Conservation (phyloP, 2,329 filamentous ascomycete species). For the Aspergillus phoenicis region DNA sequence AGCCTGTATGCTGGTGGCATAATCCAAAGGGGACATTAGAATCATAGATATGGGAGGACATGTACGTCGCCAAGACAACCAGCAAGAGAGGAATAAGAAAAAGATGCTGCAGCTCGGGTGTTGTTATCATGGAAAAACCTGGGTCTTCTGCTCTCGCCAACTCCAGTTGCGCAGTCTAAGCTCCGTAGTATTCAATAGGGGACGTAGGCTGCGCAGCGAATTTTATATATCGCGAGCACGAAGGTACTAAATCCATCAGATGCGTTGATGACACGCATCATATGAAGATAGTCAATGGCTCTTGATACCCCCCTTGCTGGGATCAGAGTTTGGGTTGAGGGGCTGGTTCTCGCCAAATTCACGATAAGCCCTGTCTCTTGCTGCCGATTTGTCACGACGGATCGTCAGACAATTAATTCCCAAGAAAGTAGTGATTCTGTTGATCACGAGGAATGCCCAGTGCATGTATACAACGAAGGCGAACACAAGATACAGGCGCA, state of each 20-base stretch:
- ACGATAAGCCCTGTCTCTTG: conserved; percentile 40
- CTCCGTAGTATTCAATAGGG: background rate
- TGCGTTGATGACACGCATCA: background rate
- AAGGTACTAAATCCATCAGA: no score
- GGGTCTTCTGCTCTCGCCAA: background rate
- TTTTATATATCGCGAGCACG: background rate
- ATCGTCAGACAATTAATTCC: conserved; percentile 96
- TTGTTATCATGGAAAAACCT: background rate
- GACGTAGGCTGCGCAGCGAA: background rate
- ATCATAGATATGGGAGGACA: conserved; percentile 14
- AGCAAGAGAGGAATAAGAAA: background rate
- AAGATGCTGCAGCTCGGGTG: background rate
- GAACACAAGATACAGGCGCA: conserved; percentile 82
- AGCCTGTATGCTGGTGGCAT: conserved; percentile 14
- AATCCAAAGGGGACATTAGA: conserved; percentile 18
- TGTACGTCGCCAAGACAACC: conserved; percentile 4
- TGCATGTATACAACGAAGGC: conserved; percentile 83
- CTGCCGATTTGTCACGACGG: conserved; percentile 39
- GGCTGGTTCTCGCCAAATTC: conserved; percentile 33
- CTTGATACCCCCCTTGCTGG: conserved; percentile 22
- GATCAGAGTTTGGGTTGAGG: conserved; percentile 15
- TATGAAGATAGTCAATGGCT: conserved; percentile 18
- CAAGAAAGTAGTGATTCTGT: conserved; percentile 85
- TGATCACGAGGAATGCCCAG: conserved; percentile 90
- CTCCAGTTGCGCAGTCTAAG: background rate